Evolutionary conservation across 106 monocot species (phyloP).

Genomic region (Phalaenopsis equestris): DNA sequence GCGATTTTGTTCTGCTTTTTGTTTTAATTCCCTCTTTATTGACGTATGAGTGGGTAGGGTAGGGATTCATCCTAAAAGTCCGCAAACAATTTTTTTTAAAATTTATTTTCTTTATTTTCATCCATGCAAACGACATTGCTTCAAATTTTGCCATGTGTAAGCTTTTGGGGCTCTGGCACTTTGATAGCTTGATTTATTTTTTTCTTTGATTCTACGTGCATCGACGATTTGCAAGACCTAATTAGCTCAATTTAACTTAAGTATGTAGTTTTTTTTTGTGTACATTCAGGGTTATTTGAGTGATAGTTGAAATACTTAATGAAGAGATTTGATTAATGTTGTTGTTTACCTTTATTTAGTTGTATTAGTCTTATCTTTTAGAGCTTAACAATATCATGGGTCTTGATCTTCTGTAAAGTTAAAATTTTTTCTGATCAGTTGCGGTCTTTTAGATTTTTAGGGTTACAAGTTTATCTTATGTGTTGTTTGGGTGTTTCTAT

Average conservation of each 20-base stretch:
- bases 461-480: not conserved
- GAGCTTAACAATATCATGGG: not conserved
- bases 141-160: not conserved
- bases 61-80: not conserved
- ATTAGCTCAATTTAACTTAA: not conserved
- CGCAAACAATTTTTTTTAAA: not conserved
- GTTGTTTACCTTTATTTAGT: not conserved
- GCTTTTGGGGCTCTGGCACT: not conserved
- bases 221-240: not conserved
- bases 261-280: not conserved
- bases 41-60: not conserved
- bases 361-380: not conserved
- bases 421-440: not conserved
- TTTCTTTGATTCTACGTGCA: not conserved
- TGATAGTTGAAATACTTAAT: not conserved
- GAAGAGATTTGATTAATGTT: not conserved
- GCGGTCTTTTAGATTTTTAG: no score
- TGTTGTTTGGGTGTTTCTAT: not conserved
- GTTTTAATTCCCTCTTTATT: not conserved
- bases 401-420: not conserved
- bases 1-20: not conserved
- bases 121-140: not conserved
- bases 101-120: not conserved
- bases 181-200: not conserved
- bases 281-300: not conserved